phyloP scores from a whole-genome alignment of 2,329 filamentous ascomycete genomes.

The Trichoderma sp. region DNA sequence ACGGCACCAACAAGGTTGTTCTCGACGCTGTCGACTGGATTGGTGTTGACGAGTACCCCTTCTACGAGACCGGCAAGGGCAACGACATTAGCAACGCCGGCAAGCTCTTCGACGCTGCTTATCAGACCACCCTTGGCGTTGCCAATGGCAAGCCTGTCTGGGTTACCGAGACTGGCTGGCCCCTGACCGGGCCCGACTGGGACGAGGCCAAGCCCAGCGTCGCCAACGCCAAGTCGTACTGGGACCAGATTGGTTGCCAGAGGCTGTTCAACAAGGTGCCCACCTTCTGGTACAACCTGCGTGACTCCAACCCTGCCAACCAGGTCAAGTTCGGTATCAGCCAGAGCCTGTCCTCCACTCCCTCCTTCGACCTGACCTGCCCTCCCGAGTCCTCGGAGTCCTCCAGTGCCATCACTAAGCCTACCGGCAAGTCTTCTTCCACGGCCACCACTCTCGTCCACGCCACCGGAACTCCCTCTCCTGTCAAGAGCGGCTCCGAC shows the following conservation, averaged over 20 bases:
- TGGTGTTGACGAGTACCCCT: slow-evolving; percentile 64
- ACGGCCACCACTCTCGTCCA: slow-evolving; percentile 9
- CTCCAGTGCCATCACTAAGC: background rate
- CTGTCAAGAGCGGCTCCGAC: background rate
- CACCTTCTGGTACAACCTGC: slow-evolving; percentile 61
- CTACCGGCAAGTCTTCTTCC: slow-evolving; percentile 10
- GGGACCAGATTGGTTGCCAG: slow-evolving; percentile 59
- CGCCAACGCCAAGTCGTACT: slow-evolving; percentile 62
- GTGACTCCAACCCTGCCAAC: slow-evolving; percentile 60
- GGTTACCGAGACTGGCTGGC: slow-evolving; percentile 67
- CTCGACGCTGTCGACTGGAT: slow-evolving; percentile 63
- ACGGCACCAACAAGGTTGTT: slow-evolving; percentile 57
- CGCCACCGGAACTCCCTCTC: slow-evolving; percentile 5
- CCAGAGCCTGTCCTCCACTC: slow-evolving; percentile 49
- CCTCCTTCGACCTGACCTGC: slow-evolving; percentile 54
- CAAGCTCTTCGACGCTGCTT: slow-evolving; percentile 53
- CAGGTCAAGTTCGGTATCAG: slow-evolving; percentile 57
- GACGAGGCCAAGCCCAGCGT: slow-evolving; percentile 54
- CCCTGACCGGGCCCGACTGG: slow-evolving; percentile 50
- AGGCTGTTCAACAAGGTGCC: slow-evolving; percentile 53
- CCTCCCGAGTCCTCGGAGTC: slow-evolving; percentile 36
- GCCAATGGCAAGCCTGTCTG: slow-evolving; percentile 54
- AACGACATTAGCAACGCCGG: slow-evolving; percentile 55
- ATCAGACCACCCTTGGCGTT: slow-evolving; percentile 43
- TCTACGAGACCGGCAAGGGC: slow-evolving; percentile 57